Conservation (phyloP, 2,329 filamentous ascomycete genomes). For the Diplocarpon mali region DNA sequence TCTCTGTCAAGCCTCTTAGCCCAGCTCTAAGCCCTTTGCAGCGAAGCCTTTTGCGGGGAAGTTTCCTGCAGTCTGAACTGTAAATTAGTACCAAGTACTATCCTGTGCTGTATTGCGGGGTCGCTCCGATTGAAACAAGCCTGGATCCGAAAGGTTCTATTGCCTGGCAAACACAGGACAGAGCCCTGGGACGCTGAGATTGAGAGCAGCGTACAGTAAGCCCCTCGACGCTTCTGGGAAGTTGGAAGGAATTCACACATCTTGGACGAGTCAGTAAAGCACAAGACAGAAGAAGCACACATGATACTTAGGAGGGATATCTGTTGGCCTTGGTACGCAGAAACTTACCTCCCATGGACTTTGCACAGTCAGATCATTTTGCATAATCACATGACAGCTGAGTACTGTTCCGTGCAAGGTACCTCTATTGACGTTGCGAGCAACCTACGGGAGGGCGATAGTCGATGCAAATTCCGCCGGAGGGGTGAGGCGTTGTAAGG, state of each 20-base stretch:
- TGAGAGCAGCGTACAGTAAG: neutral
- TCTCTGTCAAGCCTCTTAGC: no score
- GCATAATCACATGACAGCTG: neutral
- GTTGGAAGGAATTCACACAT: conserved; percentile 5
- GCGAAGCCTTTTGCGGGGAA: no score
- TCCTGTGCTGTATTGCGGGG: no score
- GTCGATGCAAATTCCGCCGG: neutral
- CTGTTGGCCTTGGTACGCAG: neutral
- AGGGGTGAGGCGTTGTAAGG: neutral
- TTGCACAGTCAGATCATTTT: conserved; percentile 1
- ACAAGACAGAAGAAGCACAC: neutral
- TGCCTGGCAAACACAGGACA: conserved; percentile 2
- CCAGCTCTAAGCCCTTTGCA: no score
- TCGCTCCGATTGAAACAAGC: no score
- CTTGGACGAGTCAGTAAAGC: conserved; percentile 7
- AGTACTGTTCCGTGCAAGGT: neutral
- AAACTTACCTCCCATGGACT: no score
- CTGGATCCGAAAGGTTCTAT: neutral
- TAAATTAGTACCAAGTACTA: no score
- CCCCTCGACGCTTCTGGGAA: neutral
- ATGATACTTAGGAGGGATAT: no score
- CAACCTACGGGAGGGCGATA: no score
- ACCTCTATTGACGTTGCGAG: neutral
- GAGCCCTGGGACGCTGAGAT: conserved; percentile 5
- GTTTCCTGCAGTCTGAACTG: no score